Conservation (phyloP, 208 protist genomes). For the Crithidia bombi region DNA sequence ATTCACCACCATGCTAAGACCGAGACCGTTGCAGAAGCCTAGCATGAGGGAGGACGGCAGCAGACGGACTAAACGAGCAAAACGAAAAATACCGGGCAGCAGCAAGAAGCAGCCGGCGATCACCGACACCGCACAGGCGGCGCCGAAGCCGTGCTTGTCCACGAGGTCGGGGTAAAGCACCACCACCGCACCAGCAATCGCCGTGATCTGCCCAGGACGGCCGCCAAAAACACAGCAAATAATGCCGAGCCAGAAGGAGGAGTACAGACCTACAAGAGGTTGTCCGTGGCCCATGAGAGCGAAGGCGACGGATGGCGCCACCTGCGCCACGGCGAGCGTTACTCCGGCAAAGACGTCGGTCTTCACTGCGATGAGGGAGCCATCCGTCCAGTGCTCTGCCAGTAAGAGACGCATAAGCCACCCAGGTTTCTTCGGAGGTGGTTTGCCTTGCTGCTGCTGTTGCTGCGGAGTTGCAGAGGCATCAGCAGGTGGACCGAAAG, state of each 20-base stretch:
- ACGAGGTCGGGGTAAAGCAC: slow-evolving; percentile 58
- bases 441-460: background rate
- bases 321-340: slow-evolving; percentile 55
- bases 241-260: slow-evolving; percentile 59
- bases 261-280: slow-evolving; percentile 57
- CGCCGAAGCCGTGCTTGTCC: slow-evolving; percentile 51
- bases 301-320: slow-evolving; percentile 57
- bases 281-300: slow-evolving; percentile 51
- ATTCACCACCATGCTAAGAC: slow-evolving; percentile 50
- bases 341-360: slow-evolving; percentile 56
- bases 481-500: background rate
- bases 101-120: slow-evolving; percentile 51
- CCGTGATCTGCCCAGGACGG: slow-evolving; percentile 58
- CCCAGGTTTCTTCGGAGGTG: slow-evolving; percentile 7
- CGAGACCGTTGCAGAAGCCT: slow-evolving; percentile 62
- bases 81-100: slow-evolving; percentile 49
- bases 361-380: slow-evolving; percentile 48
- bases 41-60: slow-evolving; percentile 61
- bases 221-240: slow-evolving; percentile 56
- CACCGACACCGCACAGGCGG: slow-evolving; percentile 46
- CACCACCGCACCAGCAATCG: slow-evolving; percentile 58
- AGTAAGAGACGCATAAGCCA: slow-evolving; percentile 46
- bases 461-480: too few relatives aligned
- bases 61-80: slow-evolving; percentile 50
- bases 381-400: slow-evolving; percentile 51